phyloP scores from a whole-genome alignment of 768 basidiomycete genomes.

The Lyophyllum shimeji region DNA sequence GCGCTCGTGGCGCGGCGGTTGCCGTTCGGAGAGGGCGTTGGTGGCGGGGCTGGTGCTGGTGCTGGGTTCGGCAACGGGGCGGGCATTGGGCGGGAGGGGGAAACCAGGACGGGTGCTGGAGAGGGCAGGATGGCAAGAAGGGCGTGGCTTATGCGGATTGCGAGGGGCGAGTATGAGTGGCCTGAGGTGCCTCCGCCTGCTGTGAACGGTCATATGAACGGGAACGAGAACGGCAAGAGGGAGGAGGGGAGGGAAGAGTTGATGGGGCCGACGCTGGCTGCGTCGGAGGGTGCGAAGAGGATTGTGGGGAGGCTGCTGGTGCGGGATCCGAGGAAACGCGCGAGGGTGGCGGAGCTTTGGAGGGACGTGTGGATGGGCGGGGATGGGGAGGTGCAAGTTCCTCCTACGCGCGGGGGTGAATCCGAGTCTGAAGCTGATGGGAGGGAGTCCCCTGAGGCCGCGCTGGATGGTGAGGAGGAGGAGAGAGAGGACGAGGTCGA shows the following conservation, averaged over 20 bases:
- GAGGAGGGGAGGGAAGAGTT: conserved; percentile 21
- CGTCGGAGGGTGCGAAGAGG: conserved; percentile 45
- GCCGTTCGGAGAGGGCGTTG: conserved; percentile 67
- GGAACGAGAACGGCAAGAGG: neutral
- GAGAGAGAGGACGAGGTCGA: conserved; percentile 14
- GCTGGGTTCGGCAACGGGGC: neutral
- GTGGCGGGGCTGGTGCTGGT: conserved; percentile 30
- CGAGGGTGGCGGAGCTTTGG: conserved; percentile 64
- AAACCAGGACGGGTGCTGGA: conserved; percentile 29
- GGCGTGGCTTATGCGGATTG: conserved; percentile 75
- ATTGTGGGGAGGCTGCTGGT: conserved; percentile 66
- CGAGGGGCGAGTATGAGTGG: conserved; percentile 79
- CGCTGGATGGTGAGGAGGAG: conserved; percentile 10
- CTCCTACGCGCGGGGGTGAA: neutral
- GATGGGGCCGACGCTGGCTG: conserved; percentile 34
- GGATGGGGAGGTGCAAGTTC: conserved; percentile 7
- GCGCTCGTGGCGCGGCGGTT: conserved; percentile 68
- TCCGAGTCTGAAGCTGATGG: no score
- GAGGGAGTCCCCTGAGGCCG: neutral
- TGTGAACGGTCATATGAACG: neutral
- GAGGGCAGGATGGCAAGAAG: conserved; percentile 39
- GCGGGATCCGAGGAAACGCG: conserved; percentile 65
- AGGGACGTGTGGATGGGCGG: conserved; percentile 49
- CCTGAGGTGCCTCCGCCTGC: conserved; percentile 32
- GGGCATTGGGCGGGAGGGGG: conserved; percentile 36